Percentiles rank a stretch among this genome's conserved stretches.
These are phyloP conservation scores for Neoboletus subvelutipes DNA, from an alignment of 768 basidiomycete species.

Conservation along the genomic window DNA sequence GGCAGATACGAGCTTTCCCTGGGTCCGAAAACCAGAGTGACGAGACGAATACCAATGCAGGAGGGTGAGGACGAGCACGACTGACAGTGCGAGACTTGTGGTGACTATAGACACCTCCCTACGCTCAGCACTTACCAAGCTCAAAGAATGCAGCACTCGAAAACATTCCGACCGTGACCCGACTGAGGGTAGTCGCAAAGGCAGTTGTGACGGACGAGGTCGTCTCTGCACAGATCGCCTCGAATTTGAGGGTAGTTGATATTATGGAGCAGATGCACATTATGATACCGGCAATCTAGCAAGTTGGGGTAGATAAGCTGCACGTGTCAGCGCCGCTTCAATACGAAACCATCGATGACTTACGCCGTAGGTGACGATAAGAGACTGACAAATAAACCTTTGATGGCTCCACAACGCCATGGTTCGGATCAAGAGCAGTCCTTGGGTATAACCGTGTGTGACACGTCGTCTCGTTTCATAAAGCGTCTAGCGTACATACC, in stretches of 20 bases:
- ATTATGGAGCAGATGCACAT: constrained; percentile 7
- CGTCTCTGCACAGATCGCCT: constrained; percentile 2
- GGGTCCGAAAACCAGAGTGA: background rate
- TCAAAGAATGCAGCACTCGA: constrained; percentile 13
- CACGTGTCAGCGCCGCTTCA: background rate
- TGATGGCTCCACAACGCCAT: constrained; percentile 8
- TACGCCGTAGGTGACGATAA: background rate
- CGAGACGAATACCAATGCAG: background rate
- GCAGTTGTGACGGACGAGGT: background rate
- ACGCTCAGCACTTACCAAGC: constrained; percentile 3
- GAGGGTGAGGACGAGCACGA: constrained; percentile 9
- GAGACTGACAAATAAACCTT: background rate
- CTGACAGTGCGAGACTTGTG: background rate
- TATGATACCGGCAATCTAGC: background rate
- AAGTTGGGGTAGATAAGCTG: background rate
- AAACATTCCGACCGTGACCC: constrained; percentile 7
- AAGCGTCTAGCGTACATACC: background rate
- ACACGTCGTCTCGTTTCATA: background rate
- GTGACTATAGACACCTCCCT: background rate
- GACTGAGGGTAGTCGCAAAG: constrained; percentile 2
- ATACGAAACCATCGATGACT: background rate
- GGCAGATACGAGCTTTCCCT: background rate
- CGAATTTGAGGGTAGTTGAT: constrained; percentile 7
- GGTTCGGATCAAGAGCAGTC: constrained; percentile 13
- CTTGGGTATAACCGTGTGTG: background rate